Evolutionary conservation across 768 basidiomycete genomes (phyloP), one percentile per base, ranked within the genome.

Genomic region (Tricholomella constricta): DNA sequence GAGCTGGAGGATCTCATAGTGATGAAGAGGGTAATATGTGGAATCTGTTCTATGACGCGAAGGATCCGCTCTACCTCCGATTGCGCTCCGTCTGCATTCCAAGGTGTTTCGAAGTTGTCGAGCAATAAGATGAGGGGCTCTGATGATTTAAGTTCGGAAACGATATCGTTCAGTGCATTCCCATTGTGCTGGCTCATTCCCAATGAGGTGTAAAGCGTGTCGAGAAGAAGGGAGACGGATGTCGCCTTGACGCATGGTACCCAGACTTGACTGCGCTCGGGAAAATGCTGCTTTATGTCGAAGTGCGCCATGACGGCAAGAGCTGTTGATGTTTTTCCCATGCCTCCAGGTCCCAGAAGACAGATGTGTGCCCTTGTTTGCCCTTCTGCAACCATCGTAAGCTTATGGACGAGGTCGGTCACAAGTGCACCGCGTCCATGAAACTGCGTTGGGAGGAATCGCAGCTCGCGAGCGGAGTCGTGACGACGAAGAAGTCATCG

Each of bases 51-150:
- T 10, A 50, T 41, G 17, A 19, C 38, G 20, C 40, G 48, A 8
- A 50, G 48, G 17, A 43, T 14, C 29, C n/a, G 48, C n/a, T 42
- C 17, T 69, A 60, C 17, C 25, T 62, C 58, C 23, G 72, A 60
- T 20, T 58, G 45, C 17, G 41, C 55, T 5, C 55, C 56, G 22
- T 48, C 54, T 5, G 49, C 53, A 46, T 69, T 63, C 74, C 73
- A 74, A 6, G 70, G 65, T 4, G 72, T 72, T 58, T 77, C 74
- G 48, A 77, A 74, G 44, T 76, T 72, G 49, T 76, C 74, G 4
- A 77, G 59, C 15, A 75, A 51, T 23, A 77, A 15, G n/a, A 40
- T 31, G 32, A 47, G 32, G 45, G 32, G 3, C n/a, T 32, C 44
- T 4, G 34, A 20, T 5, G n/a, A 15, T 17, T 45, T 12, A 19